Evolutionary conservation across 2,329 filamentous ascomycete genomes (phyloP).

Genomic region (Rhinocladiella similis): DNA sequence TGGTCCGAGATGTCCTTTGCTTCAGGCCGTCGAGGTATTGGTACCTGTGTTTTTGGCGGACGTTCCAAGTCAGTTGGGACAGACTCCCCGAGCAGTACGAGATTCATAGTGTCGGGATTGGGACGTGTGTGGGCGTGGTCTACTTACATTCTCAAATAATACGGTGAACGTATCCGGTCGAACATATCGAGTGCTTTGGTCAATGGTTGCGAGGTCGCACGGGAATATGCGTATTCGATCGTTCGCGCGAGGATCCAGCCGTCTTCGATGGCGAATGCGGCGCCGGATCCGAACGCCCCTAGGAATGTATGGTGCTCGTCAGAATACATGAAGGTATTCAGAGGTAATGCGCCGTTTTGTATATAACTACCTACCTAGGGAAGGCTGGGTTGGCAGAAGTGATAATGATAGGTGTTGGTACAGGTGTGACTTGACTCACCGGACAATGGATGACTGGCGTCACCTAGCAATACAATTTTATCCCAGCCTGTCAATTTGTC

Average conservation of each 20-base stretch:
- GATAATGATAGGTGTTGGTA: background rate
- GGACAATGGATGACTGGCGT: conserved; percentile 57
- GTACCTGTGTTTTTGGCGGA: conserved; percentile 30
- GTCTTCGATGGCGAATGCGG: conserved; percentile 49
- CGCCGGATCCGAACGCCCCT: conserved; percentile 47
- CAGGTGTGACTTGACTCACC: conserved; percentile 35
- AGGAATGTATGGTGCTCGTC: background rate
- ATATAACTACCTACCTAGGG: too few species aligned
- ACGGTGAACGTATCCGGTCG: conserved; percentile 41
- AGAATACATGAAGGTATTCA: background rate
- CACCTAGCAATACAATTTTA: conserved; percentile 54
- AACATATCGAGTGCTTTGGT: conserved; percentile 39
- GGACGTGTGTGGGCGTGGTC: too few species aligned
- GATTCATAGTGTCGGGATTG: too few species aligned
- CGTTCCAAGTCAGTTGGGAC: too few species aligned
- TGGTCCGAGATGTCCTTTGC: conserved; percentile 23
- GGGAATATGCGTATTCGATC: conserved; percentile 29
- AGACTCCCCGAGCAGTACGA: too few species aligned
- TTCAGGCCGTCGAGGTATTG: conserved; percentile 33
- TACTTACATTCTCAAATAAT: conserved; percentile 43
- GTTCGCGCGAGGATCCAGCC: conserved; percentile 46
- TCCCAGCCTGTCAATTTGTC: conserved; percentile 43
- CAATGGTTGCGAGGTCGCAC: conserved; percentile 22
- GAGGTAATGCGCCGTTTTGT: too few species aligned
- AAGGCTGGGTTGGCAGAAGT: too few species aligned